Percentiles rank a stretch among this genome's conserved stretches.
phyloP scores from a whole-genome alignment of 2,329 filamentous ascomycete genomes.

The Xylariaceae sp. region DNA sequence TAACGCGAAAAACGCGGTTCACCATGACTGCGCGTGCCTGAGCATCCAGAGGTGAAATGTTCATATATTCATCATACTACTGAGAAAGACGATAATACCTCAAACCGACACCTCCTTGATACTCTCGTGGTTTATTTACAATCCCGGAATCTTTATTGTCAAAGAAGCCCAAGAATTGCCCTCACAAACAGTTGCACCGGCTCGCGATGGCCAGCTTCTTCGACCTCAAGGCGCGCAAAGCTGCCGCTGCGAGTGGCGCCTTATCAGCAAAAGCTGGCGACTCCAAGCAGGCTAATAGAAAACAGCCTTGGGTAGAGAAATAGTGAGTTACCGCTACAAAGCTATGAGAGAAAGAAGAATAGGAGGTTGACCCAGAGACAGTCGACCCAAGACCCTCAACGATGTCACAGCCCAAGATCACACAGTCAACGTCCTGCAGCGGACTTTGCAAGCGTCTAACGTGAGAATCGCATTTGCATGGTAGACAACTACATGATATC shows the following conservation, averaged over 20 bases:
- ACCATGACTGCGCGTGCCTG: conserved; percentile 3
- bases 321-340: conserved; percentile 56
- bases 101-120: not conserved
- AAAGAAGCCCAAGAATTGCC: not conserved
- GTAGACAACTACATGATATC: not conserved
- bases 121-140: not conserved
- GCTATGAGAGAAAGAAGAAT: too few relatives aligned
- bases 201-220: conserved; percentile 81
- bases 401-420: conserved; percentile 98
- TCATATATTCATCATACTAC: too few relatives aligned
- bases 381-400: conserved; percentile 85
- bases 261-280: conserved; percentile 61
- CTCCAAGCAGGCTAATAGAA: conserved; percentile 57
- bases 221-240: conserved; percentile 86
- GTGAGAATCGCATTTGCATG: conserved; percentile 37
- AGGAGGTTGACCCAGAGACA: conserved; percentile 39
- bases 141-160: not conserved
- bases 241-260: conserved; percentile 58
- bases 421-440: conserved; percentile 84
- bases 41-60: too few relatives aligned
- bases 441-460: conserved; percentile 91
- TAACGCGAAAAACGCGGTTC: conserved; percentile 20
- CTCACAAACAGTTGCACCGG: not conserved
- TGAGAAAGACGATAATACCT: not conserved
- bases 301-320: conserved; percentile 98